Evolutionary conservation across 148 eudicot species (phyloP), one percentile per base, ranked within the genome.

Genomic region (Beta vulgaris): DNA sequence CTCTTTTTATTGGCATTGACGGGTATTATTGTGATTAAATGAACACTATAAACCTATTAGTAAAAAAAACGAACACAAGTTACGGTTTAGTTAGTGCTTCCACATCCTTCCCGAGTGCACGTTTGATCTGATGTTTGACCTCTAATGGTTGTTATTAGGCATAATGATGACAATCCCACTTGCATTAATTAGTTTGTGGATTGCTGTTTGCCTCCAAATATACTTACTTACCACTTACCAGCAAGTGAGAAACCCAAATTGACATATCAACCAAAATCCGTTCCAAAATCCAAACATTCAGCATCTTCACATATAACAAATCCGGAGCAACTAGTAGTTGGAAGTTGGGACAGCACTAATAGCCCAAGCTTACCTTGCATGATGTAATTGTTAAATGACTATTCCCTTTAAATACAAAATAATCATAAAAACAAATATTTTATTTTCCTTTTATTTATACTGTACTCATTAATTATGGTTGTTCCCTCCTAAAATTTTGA

Each of bases 201-300:
- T 76, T 32, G 67, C 12, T 68, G 21, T 76, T 76, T 76, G 69
- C 12, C 79, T 42, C 66, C 58, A 68, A 76, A 68, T 31, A 76
- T 55, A 25, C 35, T 43, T 35, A 72, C 34, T 32, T 19, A 0
- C n/a, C n/a, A n/a, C n/a, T n/a, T n/a, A n/a, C n/a, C n/a, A n/a
- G n/a, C 26, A 16, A 32, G 35, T 44, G n/a, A 28, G 28, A 67
- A 58, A 15, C 21, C 29, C 35, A 55, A 37, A 69, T 31, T 63
- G 79, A 76, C 79, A 16, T 49, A 31, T 76, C 74, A 76, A 44
- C 79, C 42, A 43, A 54, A 65, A 67, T 67, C 55, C 14, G 15
- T 65, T 62, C 25, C 37, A 43, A 32, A 31, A 37, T 9, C 39
- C 21, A 14, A 71, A 6, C 14, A 31, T 69, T 29, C 31, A 69